Evolutionary conservation across 176 grass and related monocot genomes (phyloP), one percentile per base, ranked within the genome.

Genomic region (Phragmites australis): DNA sequence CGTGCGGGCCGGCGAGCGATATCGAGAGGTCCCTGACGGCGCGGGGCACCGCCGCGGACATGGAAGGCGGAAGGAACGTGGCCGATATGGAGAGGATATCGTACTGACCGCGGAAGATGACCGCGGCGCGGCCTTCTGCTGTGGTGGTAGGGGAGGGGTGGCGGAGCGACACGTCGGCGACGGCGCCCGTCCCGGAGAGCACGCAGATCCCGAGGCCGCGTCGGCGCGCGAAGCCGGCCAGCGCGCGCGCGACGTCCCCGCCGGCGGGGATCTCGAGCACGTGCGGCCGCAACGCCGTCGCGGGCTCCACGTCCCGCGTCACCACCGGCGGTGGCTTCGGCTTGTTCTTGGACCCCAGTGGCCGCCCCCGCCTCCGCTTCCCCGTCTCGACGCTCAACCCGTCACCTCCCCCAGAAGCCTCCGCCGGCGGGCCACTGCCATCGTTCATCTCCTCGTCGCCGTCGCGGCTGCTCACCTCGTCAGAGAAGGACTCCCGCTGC

Each of bases 261-360:
- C 94, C 87, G 8, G 29, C 52, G 5, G 91, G 91, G 74, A 97
- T 85, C 87, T 97, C 91, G 27, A 97, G 70, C 54, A 97, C 70
- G 74, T 97, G 85, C 6, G 94, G 89, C 14, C 87, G 84, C 89
- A 97, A 91, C 12, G 89, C 89, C 1, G 78, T 58, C 45, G 87
- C 64, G 0, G 91, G 78, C 16, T 91, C 94, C 14, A 85, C 81
- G 31, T 90, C 91, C 9, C 70, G 82, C 27, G 89, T 88, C 43
- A 90, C 68, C 14, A 84, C 82, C 49, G 81, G 72, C 29, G 82
- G 79, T 9, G 82, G 87, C 83, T 93, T 97, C 0, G 91, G 91
- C 86, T 88, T 97, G 82, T 97, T 97, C 86, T 97, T 97, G 12
- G 94, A 97, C 45, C 94, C 94, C 29, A 81, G 91, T 8, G 94